Conservation (phyloP, 2,329 filamentous ascomycete genomes). For the Verticillium dahliae region DNA sequence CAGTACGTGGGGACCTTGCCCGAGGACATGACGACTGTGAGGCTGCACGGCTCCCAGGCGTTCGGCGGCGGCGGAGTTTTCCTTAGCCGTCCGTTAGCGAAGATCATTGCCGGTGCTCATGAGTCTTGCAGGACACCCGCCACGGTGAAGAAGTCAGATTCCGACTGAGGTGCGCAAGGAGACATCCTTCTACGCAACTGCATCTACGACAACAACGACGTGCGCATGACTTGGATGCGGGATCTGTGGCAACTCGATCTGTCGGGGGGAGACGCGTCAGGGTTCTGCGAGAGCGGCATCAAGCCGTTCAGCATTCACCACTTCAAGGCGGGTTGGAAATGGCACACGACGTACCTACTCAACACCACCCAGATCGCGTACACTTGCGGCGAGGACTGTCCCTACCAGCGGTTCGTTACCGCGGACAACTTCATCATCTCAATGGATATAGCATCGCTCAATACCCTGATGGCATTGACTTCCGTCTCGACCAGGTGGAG, state of each 20-base stretch:
- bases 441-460: conserved; percentile 30
- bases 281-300: conserved; percentile 29
- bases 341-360: conserved; percentile 20
- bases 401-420: conserved; percentile 38
- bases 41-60: conserved; percentile 49
- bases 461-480: neutral
- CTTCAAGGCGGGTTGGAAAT: conserved; percentile 19
- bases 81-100: conserved; percentile 27
- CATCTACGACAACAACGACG: conserved; percentile 22
- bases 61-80: conserved; percentile 42
- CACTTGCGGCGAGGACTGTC: conserved; percentile 36
- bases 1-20: conserved; percentile 51
- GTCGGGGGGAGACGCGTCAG: conserved; percentile 37
- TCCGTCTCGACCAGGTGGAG: conserved; percentile 11
- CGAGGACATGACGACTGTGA: conserved; percentile 47
- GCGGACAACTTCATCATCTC: conserved; percentile 38
- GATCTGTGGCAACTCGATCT: conserved; percentile 18
- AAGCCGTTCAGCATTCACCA: conserved; percentile 33
- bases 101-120: conserved; percentile 25
- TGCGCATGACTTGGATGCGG: conserved; percentile 32
- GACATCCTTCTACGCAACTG: conserved; percentile 34
- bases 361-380: conserved; percentile 30
- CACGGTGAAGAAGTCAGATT: conserved; percentile 11
- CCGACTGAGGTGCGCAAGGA: conserved; percentile 25
- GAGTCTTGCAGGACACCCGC: conserved; percentile 29